A percentile compares a stretch with the other conserved stretches of the same genome.
phyloP scores from a whole-genome alignment of 1,284 basidiomycete genomes.

The Amylostereum chailletii region DNA sequence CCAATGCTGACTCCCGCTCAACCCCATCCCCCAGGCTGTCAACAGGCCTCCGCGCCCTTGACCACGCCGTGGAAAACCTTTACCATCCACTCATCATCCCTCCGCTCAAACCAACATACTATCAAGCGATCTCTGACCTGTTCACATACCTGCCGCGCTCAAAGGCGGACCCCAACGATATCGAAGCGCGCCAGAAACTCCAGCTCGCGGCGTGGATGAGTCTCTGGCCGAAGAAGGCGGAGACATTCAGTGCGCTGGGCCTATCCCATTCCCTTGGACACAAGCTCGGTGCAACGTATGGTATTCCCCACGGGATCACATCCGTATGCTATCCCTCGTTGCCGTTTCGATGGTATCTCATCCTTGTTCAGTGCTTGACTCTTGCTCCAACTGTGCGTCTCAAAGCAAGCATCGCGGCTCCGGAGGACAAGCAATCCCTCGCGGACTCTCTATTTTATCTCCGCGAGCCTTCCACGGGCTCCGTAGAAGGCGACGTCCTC shows the following conservation, averaged over 20 bases:
- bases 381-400: constrained; percentile 54
- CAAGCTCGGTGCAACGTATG: constrained; percentile 66
- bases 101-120: constrained; percentile 57
- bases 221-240: neutral
- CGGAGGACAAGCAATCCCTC: constrained; percentile 50
- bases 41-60: constrained; percentile 67
- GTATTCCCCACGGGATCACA: constrained; percentile 77
- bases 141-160: constrained; percentile 65
- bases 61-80: constrained; percentile 73
- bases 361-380: constrained; percentile 56
- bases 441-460: constrained; percentile 49
- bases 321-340: constrained; percentile 38
- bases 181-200: constrained; percentile 61
- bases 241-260: constrained; percentile 44
- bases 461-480: constrained; percentile 45
- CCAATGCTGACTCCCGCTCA: neutral
- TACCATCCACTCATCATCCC: constrained; percentile 50
- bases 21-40: constrained; percentile 49
- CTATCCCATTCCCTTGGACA: constrained; percentile 71
- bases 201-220: constrained; percentile 22
- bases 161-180: constrained; percentile 47
- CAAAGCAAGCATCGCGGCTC: constrained; percentile 43
- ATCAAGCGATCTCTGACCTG: constrained; percentile 57
- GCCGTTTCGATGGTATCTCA: neutral
- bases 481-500: constrained; percentile 47